A percentile compares a stretch with the other conserved stretches of the same genome.
These are phyloP conservation scores for Solanum clarkiae DNA, from an alignment of 257 asterid species.

Conservation along the genomic window DNA sequence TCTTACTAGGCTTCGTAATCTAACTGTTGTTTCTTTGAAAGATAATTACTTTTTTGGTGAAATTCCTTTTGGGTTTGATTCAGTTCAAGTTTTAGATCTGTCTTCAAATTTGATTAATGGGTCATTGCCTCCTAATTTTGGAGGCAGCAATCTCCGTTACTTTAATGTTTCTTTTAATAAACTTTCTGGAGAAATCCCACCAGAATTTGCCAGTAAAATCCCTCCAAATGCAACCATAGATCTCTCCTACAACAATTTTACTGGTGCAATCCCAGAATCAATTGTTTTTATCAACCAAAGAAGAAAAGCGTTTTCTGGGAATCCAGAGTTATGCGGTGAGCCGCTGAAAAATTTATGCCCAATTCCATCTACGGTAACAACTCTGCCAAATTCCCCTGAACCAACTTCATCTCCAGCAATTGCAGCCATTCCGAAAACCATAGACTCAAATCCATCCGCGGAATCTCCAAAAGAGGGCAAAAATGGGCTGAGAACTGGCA, in stretches of 20 bases:
- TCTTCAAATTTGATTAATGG: slow-evolving; percentile 80
- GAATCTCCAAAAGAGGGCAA: slow-evolving; percentile 5
- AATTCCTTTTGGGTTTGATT: slow-evolving; percentile 46
- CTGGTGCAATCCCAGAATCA: slow-evolving; percentile 55
- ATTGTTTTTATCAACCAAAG: slow-evolving; percentile 32
- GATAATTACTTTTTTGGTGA: slow-evolving; percentile 60
- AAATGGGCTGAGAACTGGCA: slow-evolving; percentile 27
- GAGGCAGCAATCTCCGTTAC: slow-evolving; percentile 34
- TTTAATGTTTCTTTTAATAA: slow-evolving; percentile 63
- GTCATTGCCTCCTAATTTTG: slow-evolving; percentile 50
- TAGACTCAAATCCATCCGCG: slow-evolving; percentile 28
- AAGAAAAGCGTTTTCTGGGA: slow-evolving; percentile 37
- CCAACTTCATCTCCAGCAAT: slow-evolving; percentile 82
- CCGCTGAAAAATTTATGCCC: slow-evolving; percentile 44
- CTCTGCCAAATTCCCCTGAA: slow-evolving; percentile 27
- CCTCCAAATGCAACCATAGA: slow-evolving; percentile 56
- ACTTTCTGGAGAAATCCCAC: slow-evolving; percentile 62
- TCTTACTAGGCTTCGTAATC: slow-evolving; percentile 25
- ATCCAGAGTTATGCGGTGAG: slow-evolving; percentile 55
- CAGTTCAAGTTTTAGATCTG: slow-evolving; percentile 54
- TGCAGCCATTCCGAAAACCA: slow-evolving; percentile 72
- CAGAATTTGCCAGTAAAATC: slow-evolving; percentile 27
- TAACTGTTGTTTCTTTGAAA: slow-evolving; percentile 42
- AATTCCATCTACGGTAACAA: slow-evolving; percentile 38
- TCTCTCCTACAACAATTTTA: slow-evolving; percentile 52